Evolutionary conservation across 2,329 filamentous ascomycete genomes (phyloP).

Genomic region (Talaromyces sp.): DNA sequence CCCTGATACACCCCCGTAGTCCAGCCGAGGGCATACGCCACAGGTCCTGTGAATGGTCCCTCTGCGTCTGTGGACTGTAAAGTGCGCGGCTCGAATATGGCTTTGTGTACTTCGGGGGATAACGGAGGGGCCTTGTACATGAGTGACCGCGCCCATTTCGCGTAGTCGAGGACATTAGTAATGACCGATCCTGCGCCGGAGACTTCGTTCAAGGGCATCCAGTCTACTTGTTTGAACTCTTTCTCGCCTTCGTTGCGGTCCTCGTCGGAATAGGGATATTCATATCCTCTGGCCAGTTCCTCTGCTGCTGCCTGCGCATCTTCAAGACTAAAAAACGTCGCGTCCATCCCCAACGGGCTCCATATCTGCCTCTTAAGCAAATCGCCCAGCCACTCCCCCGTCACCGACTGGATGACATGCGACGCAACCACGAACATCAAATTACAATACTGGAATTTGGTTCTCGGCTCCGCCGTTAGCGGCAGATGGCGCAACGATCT

Average conservation of each 20-base stretch:
- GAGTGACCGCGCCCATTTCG: constrained; percentile 51
- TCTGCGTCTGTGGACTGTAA: constrained; percentile 6
- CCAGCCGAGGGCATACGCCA: constrained; percentile 23
- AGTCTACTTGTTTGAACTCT: constrained; percentile 8
- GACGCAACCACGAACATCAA: constrained; percentile 50
- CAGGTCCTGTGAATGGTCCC: constrained; percentile 6
- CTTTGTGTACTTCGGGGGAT: constrained; percentile 18
- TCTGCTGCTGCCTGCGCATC: constrained; percentile 29
- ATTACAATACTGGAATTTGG: constrained; percentile 51
- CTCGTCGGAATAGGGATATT: constrained; percentile 17
- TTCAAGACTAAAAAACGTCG: constrained; percentile 35
- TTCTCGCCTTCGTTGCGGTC: background rate
- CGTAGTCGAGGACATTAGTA: constrained; percentile 40
- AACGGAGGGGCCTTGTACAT: constrained; percentile 37
- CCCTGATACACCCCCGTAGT: constrained; percentile 26
- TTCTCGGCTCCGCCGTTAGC: constrained; percentile 40
- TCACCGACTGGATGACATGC: constrained; percentile 46
- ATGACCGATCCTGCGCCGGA: constrained; percentile 25
- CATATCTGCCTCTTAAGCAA: constrained; percentile 37
- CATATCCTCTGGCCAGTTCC: constrained; percentile 27
- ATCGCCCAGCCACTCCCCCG: constrained; percentile 30
- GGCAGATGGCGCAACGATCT: constrained; percentile 45
- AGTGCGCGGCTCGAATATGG: constrained; percentile 15
- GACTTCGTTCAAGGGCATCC: constrained; percentile 12
- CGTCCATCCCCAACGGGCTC: constrained; percentile 40